phyloP scores from a whole-genome alignment of 768 basidiomycete genomes.

The Mrakia blollopis region DNA sequence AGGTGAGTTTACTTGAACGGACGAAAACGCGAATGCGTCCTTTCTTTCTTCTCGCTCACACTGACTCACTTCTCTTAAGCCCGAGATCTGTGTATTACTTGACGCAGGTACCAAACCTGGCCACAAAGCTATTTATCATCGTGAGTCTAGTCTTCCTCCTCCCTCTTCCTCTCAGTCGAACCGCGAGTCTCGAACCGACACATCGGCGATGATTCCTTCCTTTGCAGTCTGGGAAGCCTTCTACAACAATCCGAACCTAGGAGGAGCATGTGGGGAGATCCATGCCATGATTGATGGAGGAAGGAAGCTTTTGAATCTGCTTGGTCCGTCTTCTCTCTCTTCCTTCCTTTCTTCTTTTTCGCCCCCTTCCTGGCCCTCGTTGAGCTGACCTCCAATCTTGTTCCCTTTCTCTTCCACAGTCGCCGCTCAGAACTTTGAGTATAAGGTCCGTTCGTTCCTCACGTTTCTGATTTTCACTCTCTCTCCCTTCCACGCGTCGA shows the following conservation, averaged over 20 bases:
- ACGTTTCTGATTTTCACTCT: no score
- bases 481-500: no score
- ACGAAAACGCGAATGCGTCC: not conserved
- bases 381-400: constrained; percentile 40
- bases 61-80: no score
- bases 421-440: constrained; percentile 95
- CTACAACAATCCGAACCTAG: constrained; percentile 42
- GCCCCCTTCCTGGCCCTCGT: no score
- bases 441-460: constrained; percentile 47
- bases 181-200: constrained; percentile 45
- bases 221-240: constrained; percentile 44
- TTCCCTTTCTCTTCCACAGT: constrained; percentile 56
- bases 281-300: constrained; percentile 89
- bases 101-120: constrained; percentile 97
- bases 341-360: not conserved
- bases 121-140: constrained; percentile 89
- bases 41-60: not conserved
- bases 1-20: constrained; percentile 50
- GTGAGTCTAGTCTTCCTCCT: constrained; percentile 39
- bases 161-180: constrained; percentile 61
- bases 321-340: constrained; percentile 34
- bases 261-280: constrained; percentile 87
- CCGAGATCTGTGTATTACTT: constrained; percentile 84
- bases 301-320: constrained; percentile 75
- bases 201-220: constrained; percentile 20